These are phyloP conservation scores for Rhododendron ferrugineum DNA, from an alignment of 148 eudicot species.

Conservation along the genomic window DNA sequence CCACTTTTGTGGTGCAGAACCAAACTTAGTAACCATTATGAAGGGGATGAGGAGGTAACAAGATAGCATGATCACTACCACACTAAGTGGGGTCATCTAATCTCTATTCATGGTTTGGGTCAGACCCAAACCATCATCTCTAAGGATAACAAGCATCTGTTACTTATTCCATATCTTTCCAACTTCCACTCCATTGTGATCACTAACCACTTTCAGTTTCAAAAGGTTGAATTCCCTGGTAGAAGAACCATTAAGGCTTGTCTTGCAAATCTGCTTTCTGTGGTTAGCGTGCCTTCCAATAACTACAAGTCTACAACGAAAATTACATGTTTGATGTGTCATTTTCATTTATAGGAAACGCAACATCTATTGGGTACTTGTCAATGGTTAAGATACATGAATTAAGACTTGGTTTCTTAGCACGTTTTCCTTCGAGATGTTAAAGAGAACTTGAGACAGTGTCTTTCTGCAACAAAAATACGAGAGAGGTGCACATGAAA, in stretches of 20 bases:
- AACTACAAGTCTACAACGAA: not conserved
- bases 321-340: not conserved
- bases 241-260: not conserved
- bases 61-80: not conserved
- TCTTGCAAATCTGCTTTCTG: not conserved
- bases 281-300: not conserved
- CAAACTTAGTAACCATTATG: conserved; percentile 2
- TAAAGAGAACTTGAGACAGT: not conserved
- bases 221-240: not conserved
- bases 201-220: not conserved
- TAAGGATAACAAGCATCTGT: not conserved
- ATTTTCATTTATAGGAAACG: not conserved
- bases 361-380: not conserved
- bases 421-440: not conserved
- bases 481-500: not conserved
- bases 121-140: not conserved
- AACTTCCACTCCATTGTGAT: not conserved
- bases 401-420: too few species aligned
- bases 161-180: not conserved
- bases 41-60: conserved; percentile 5
- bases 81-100: not conserved
- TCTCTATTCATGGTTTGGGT: not conserved
- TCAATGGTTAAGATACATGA: not conserved
- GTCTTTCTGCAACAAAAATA: not conserved
- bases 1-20: not conserved